Evolutionary conservation across 2,329 filamentous ascomycete species (phyloP).

Genomic region (Trichoderma atrobrunneum): DNA sequence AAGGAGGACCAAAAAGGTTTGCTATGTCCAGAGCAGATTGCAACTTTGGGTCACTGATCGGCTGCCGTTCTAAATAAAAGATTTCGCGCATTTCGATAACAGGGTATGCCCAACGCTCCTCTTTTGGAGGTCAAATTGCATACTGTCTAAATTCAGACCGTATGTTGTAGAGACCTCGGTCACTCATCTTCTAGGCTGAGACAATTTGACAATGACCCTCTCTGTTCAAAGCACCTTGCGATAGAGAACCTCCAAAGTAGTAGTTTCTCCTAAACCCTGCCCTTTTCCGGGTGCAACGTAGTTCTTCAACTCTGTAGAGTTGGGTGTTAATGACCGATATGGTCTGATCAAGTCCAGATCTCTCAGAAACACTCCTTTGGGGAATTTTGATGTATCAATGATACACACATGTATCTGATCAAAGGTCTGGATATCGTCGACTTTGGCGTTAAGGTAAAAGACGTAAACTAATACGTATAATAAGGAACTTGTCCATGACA

Average conservation of each 20-base stretch:
- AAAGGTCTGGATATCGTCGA: background rate
- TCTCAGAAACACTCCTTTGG: background rate
- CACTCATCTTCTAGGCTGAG: background rate
- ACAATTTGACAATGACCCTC: background rate
- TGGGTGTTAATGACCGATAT: background rate
- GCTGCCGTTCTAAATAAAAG: background rate
- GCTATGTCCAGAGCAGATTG: too few relatives aligned
- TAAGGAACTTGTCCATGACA: background rate
- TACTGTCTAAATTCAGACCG: background rate
- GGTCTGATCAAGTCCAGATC: background rate
- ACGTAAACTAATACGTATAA: background rate
- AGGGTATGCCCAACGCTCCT: background rate
- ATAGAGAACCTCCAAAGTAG: background rate
- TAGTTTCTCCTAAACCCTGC: background rate
- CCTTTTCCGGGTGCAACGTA: background rate
- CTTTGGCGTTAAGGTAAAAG: background rate
- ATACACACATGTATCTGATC: background rate
- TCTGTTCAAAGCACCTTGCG: background rate
- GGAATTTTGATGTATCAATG: background rate
- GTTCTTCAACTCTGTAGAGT: background rate
- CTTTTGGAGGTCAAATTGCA: background rate
- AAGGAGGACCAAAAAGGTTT: too few relatives aligned
- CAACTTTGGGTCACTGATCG: too few relatives aligned
- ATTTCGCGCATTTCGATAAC: background rate
- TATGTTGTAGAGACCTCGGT: background rate